Evolutionary conservation across 306 rosid genomes (phyloP), one percentile per base, ranked within the genome.

Genomic region (Parietaria judaica): DNA sequence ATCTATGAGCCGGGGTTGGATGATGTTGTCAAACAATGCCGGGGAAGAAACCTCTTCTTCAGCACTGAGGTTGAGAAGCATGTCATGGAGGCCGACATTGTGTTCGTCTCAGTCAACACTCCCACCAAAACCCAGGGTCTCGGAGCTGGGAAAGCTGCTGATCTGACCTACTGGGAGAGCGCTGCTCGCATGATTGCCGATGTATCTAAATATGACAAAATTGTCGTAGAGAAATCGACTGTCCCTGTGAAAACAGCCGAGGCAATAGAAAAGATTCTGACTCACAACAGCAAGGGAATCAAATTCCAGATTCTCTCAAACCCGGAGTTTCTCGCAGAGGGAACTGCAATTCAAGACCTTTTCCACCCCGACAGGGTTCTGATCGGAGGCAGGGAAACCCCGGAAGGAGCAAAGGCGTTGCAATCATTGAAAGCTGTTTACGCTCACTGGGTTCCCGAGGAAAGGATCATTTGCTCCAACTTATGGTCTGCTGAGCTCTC

Each of bases 401-500:
- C 94, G 0, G 83, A 71, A n/a, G 97, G 97, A n/a, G 71, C 74
- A 58, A 86, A 80, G 78, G 95, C 97, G 3, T 75, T 89, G 15
- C 74, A 78, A 41, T 61, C 86, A 44, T 57, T 89, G 65, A 89
- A 68, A 66, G 78, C 73, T 67, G 97, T 89, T 41, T 89, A 89
- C 77, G 89, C 95, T 17, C 87, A 87, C 41, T 89, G 97, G 97
- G 95, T 89, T 17, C 86, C 95, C 4, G 51, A 51, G 0, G 95
- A 86, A 0, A 60, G 75, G 60, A 89, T 89, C 72, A 81, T 89
- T 51, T 86, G 95, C 78, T 72, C 97, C 57, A 89, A 89, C 68
- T 66, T 89, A 67, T 89, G 97, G 97, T 89, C 97, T 73, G 97
- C 97, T 63, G 97, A 89, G 71, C 84, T 89, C 34, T 89, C 97